Conservation (phyloP, 139 green algal genomes). For the Micractinium sp. region DNA sequence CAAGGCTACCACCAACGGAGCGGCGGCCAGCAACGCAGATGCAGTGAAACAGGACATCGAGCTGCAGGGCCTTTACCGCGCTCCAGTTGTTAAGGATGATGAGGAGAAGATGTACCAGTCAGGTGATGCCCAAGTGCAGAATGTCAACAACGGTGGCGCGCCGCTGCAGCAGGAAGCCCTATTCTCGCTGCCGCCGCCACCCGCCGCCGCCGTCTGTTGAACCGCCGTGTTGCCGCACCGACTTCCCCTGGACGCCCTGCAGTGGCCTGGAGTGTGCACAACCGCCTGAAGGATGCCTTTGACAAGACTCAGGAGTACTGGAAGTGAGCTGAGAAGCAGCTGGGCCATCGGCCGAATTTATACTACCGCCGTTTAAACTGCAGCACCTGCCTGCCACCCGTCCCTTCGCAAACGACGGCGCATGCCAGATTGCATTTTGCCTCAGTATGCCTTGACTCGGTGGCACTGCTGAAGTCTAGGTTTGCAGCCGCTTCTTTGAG, state of each 20-base stretch:
- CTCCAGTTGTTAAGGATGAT: slow-evolving; percentile 21
- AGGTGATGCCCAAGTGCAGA: slow-evolving; percentile 11
- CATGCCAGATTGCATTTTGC: too few relatives aligned
- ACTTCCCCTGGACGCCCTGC: background rate
- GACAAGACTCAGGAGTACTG: slow-evolving; percentile 86
- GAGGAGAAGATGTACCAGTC: slow-evolving; percentile 62
- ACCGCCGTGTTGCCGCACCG: too few relatives aligned
- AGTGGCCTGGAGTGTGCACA: slow-evolving; percentile 79
- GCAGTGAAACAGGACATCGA: background rate
- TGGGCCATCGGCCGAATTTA: too few relatives aligned
- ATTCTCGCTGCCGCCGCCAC: background rate
- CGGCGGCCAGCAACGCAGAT: background rate
- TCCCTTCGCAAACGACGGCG: too few relatives aligned
- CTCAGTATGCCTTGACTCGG: background rate
- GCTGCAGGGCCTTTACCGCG: background rate
- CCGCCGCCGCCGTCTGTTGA: background rate
- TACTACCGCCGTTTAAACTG: background rate
- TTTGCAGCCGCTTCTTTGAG: background rate
- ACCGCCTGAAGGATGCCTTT: slow-evolving; percentile 85
- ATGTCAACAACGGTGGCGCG: background rate
- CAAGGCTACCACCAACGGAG: background rate
- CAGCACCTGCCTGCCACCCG: background rate
- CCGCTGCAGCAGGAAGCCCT: background rate
- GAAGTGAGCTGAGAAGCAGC: slow-evolving; percentile 59
- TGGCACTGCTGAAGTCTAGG: background rate